phyloP scores from a whole-genome alignment of 2,329 filamentous ascomycete genomes.

The Fusarium beomiforme region DNA sequence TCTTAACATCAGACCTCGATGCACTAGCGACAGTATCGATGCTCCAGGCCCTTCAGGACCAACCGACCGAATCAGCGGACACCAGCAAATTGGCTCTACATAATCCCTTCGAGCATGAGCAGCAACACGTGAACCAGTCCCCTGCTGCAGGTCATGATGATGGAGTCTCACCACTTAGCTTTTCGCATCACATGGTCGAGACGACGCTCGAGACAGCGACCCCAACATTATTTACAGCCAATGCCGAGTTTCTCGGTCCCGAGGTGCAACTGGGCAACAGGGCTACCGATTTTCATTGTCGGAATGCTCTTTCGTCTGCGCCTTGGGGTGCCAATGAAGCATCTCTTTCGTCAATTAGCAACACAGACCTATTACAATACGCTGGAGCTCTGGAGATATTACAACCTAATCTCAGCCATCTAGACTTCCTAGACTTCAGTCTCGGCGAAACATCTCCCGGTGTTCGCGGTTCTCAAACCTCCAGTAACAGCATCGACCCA shows the following conservation, averaged over 20 bases:
- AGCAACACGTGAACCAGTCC: fast-evolving
- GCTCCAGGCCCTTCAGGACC: neutral
- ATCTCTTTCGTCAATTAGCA: neutral
- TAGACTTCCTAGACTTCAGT: neutral
- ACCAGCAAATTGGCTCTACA: neutral
- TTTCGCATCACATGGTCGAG: neutral
- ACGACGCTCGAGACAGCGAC: neutral
- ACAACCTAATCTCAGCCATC: neutral
- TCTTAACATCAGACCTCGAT: neutral
- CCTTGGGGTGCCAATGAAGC: neutral
- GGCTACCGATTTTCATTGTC: neutral
- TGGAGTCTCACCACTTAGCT: neutral
- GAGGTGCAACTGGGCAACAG: neutral
- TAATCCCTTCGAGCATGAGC: neutral
- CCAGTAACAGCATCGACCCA: neutral
- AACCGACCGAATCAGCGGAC: neutral
- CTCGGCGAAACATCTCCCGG: fast-evolving
- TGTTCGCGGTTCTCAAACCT: fast-evolving
- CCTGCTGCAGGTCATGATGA: too few relatives aligned
- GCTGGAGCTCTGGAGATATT: fast-evolving
- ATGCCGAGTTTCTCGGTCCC: neutral
- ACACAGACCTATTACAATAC: neutral
- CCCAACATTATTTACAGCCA: neutral
- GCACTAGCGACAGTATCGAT: neutral
- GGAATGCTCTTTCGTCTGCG: fast-evolving